Base-by-base conservation (phyloP, 2,329 filamentous ascomycete species). In the Dothiorella sarmentorum region DNA sequence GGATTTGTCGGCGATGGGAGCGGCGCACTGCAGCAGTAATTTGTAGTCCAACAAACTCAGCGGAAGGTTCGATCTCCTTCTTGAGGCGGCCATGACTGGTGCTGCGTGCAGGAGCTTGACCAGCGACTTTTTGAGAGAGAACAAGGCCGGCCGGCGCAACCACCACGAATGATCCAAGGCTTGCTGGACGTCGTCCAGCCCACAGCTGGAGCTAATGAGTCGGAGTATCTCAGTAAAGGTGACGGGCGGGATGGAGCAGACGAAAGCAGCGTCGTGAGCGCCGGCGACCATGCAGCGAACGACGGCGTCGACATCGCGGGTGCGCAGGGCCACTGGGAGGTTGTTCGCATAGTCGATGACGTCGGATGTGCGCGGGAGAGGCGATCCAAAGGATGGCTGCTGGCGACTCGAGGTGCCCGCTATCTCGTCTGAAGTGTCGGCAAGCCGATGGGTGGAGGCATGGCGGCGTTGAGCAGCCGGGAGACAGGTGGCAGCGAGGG, bases 221-320 rank as follows among this genome's bases (percentile, higher is more conserved):
- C 80, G 79, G 27, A 92, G 69, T 9, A 88, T 80, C 62, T 88
- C 84, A 1, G 84, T 83, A 66, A 91, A 85, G 0, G 80, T 80
- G 1, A 79, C 75, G 1, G 77, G 69, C 0, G 86, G 78, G 20
- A 91, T 68, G 4, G 64, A 66, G 18, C 38, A 47, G 24, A 74
- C 60, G 53, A 67, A 70, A 7, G 65, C 61, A 18, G 60, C 26
- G 37, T 73, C 66, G 47, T 37, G 22, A n/a, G 47, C 57, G 57
- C 57, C 57, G 4, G n/a, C 13, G 7, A 31, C 7, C 70, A 56
- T n/a, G 61, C 33, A 26, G 65, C 65, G 13, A 64, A 55, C 10
- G 22, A 55, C n/a, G 7, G 22, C 26, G 38, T 59, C 40, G 29
- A 24, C 15, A 15, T 52, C 57, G 33, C 55, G 55, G n/a, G 33